Evolutionary conservation across 2,329 filamentous ascomycete species (phyloP), one percentile per base, ranked within the genome.

Genomic region (Colletotrichum cereale): DNA sequence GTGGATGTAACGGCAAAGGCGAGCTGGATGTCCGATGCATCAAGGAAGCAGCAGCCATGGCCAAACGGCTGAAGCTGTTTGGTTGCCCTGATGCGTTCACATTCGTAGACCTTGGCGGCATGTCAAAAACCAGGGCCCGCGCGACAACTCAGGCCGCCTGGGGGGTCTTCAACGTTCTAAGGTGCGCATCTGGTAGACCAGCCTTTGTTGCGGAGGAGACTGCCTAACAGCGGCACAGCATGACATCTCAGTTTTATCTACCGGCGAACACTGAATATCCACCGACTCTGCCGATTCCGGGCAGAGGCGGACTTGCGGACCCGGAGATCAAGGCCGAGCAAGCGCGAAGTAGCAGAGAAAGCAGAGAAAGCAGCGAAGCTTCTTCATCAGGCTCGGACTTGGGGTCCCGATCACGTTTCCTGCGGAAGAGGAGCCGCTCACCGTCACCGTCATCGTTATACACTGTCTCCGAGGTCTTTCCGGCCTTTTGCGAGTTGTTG

Each of bases 131-230:
- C 31, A 34, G 60, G n/a, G 68, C 65, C 31, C 67, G 52, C 36
- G 68, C 57, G 16, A 68, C 44, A 18, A 31, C 58, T 42, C 65
- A 72, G 53, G 70, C 76, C 4, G 75, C 79, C 14, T 80, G 79
- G 79, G 78, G 77, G 4, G 73, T 75, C 6, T 83, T 83, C 62
- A 82, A 82, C 63, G 83, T 79, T 80, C 79, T 79, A 66, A 76
- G 80, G 82, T 82, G 71, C 77, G 80, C 71, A 44, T 38, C 44
- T 29, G 26, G 42, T n/a, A 31, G 42, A 44, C 34, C 6, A 36
- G 16, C 11, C 10, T 38, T 16, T 34, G 4, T 31, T 12, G 34
- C 36, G 16, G 36, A 10, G 42, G 16, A 31, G 8, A 44, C 16
- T 38, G 48, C 38, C 40, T 72, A 50, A 72, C 40, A 5, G 10